Evolutionary conservation across 148 eudicot genomes (phyloP), one percentile per base, ranked within the genome.

Genomic region (Cornus controversa): DNA sequence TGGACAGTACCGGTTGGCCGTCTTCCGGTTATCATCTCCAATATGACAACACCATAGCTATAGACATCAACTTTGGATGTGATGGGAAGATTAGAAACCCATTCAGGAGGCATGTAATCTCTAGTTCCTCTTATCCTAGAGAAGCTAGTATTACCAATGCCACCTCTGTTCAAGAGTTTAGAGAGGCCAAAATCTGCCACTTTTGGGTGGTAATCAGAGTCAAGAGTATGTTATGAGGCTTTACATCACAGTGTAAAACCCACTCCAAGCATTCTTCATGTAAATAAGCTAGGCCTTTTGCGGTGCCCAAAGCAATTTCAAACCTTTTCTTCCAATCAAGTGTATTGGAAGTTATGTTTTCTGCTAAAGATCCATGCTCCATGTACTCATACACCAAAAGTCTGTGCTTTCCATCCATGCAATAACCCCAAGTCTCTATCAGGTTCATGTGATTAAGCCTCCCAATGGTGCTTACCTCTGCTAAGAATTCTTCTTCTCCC

Each of bases 61-160:
- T 73, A 81, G 0, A 81, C 83, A 57, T 81, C 83, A 20, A 76
- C 83, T 71, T 76, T 81, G 4, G 83, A 50, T 0, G 79, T 81
- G 5, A 81, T 81, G 0, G 72, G 83, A 25, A 71, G 77, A 25
- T 72, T 71, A 5, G 70, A 71, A 24, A 54, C 50, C 83, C 83
- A 76, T 47, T 81, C 83, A 2, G 77, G 79, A 34, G 83, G 80
- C 77, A 76, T 76, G 24, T 76, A 81, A 5, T 80, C 80, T 18
- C 76, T 70, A 10, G 80, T 81, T 10, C 76, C 76, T 73, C 66
- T 27, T 0, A 53, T 23, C 22, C 1, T 73, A 2, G 53, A 53
- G 66, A 73, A 73, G 66, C 66, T 34, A 6, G 45, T 31, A 54
- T 73, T 54, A 8, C 14, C 10, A 16, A 24, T 4, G 0, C 18